Evolutionary conservation across 2,329 filamentous ascomycete species (phyloP).

Genomic region (Neofusicoccum laricinum): DNA sequence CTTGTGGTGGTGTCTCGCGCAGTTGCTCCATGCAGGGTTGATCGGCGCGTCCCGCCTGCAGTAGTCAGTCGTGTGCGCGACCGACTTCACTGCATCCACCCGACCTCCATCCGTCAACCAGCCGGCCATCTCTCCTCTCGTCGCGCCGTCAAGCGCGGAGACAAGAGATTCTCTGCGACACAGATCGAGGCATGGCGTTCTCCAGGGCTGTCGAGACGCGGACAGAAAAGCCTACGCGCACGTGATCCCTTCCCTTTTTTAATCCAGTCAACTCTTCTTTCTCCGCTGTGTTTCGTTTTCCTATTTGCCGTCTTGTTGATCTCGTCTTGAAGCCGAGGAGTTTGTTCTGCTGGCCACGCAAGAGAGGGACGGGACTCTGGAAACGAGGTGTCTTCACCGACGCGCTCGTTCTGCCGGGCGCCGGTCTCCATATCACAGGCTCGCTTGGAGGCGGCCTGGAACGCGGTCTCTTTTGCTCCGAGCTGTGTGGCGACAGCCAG

Average conservation of each 20-base stretch:
- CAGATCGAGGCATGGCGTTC: no score
- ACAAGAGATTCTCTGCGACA: no score
- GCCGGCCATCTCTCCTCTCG: neutral
- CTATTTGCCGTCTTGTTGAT: no score
- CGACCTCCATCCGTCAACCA: neutral
- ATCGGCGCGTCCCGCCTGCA: neutral
- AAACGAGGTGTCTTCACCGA: neutral
- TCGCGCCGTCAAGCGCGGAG: no score
- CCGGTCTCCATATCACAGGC: neutral
- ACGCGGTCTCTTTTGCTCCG: constrained; percentile 6
- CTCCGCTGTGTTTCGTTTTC: no score
- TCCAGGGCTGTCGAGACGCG: no score
- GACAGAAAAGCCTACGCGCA: no score
- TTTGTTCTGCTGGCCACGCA: no score
- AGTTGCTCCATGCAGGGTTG: neutral
- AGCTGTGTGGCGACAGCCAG: neutral
- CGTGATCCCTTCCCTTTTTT: no score
- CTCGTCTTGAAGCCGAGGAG: no score
- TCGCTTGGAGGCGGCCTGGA: constrained; percentile 6
- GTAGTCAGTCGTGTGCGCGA: neutral
- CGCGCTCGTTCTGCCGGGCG: neutral
- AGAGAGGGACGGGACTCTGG: no score
- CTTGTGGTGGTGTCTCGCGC: neutral
- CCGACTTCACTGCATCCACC: neutral
- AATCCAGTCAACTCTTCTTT: no score